Percentiles rank a stretch among this genome's conserved stretches.
These are phyloP conservation scores for Salix suchowensis DNA, from an alignment of 345 rosid species.

Conservation along the genomic window DNA sequence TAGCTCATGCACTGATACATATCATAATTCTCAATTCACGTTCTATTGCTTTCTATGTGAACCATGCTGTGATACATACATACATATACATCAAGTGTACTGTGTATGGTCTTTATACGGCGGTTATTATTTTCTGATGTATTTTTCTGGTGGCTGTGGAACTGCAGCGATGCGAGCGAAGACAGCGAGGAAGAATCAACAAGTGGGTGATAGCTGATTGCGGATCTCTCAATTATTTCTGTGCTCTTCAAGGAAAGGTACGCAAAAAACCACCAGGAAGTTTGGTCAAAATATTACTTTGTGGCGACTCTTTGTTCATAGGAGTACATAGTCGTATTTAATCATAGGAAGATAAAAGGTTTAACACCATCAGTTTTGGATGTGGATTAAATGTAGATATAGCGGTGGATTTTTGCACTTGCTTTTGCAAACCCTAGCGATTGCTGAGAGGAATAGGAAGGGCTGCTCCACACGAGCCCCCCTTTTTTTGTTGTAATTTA, in stretches of 20 bases:
- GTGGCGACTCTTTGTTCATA: slow-evolving; percentile 5
- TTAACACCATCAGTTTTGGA: neutral
- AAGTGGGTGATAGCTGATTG: slow-evolving; percentile 34
- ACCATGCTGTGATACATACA: neutral
- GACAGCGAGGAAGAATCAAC: slow-evolving; percentile 59
- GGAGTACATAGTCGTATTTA: slow-evolving; percentile 6
- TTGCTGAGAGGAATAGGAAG: neutral
- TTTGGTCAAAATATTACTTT: neutral
- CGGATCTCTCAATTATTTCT: neutral
- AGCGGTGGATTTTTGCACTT: neutral
- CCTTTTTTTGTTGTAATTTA: neutral
- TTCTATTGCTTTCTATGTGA: too few relatives aligned
- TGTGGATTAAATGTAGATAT: neutral
- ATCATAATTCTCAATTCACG: too few relatives aligned
- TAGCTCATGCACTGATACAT: too few relatives aligned
- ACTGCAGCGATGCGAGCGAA: slow-evolving; percentile 74
- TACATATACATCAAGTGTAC: too few relatives aligned
- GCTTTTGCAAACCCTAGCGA: neutral
- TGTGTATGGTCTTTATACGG: too few relatives aligned
- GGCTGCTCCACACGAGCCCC: neutral
- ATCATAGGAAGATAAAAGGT: neutral
- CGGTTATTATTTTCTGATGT: too few relatives aligned
- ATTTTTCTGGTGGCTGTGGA: neutral
- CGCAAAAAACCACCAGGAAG: neutral
- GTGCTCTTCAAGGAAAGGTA: neutral